phyloP scores from a whole-genome alignment of 2,329 filamentous ascomycete species.

The Phyllosticta citribraziliensis region DNA sequence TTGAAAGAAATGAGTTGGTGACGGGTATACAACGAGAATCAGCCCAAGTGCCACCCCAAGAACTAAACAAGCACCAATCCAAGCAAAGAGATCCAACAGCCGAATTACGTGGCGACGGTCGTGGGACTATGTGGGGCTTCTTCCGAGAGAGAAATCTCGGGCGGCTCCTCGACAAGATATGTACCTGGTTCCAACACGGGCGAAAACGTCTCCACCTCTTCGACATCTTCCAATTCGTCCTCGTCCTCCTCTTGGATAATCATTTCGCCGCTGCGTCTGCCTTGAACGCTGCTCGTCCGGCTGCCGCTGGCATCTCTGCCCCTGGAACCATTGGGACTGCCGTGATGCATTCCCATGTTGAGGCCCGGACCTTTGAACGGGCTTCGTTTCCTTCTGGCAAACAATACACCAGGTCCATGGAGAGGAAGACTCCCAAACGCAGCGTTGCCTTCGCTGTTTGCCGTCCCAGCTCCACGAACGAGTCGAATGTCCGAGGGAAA shows the following conservation, averaged over 20 bases:
- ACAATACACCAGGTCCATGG: conserved; percentile 56
- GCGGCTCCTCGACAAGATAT: conserved; percentile 16
- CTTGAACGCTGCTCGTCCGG: conserved; percentile 49
- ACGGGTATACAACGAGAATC: conserved; percentile 8
- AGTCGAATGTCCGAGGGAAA: conserved; percentile 84
- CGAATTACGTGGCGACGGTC: neutral
- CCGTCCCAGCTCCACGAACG: conserved; percentile 49
- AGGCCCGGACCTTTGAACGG: conserved; percentile 67
- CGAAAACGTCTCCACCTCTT: conserved; percentile 13
- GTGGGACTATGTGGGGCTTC: conserved; percentile 4
- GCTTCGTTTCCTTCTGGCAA: conserved; percentile 71
- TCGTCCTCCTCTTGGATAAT: conserved; percentile 46
- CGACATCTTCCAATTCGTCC: conserved; percentile 19
- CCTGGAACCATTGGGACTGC: conserved; percentile 22
- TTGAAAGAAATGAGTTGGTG: neutral
- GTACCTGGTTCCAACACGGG: conserved; percentile 14
- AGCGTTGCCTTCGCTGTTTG: conserved; percentile 30
- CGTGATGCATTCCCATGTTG: conserved; percentile 25
- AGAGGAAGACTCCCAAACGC: conserved; percentile 47
- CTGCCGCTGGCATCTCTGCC: conserved; percentile 15
- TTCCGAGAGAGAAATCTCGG: conserved; percentile 5
- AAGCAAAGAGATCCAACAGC: conserved; percentile 3
- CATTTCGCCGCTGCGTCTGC: conserved; percentile 62
- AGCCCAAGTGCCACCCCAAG: neutral
- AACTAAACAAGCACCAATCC: neutral